Base-by-base conservation (phyloP, 2,329 filamentous ascomycete species). In the Magnaporthales sp. region DNA sequence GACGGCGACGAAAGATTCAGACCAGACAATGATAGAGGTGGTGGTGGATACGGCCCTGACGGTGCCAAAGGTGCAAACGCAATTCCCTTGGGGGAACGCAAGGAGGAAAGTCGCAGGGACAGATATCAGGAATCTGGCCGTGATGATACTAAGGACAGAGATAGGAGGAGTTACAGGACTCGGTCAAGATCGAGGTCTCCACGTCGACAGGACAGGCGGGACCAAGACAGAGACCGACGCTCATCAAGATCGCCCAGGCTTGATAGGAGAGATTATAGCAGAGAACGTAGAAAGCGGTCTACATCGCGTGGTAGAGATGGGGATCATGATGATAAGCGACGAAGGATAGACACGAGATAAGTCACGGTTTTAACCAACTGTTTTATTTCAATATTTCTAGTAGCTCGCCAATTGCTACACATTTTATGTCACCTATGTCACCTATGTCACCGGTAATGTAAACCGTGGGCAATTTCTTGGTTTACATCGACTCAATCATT, bases 61-160 rank as follows among this genome's bases (percentile, higher is more conserved):
- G 64, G 64, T 10, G 80, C 76, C 8, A 87, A 85, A 67, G 90
- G 90, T 1, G 89, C 90, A 1, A 93, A 93, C 76, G 86, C 86
- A 3, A 84, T 89, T 66, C 89, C 89, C 1, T 78, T 93, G 26
- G 90, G 89, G 0, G 86, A 89, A 70, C 79, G 88, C 64, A 85
- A 83, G 73, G 46, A 63, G 2, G 67, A 74, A 66, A 65, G 71
- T 67, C 63, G 73, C 61, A 71, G 72, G 30, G 67, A 70, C 19
- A 38, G 54, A 56, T 38, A 66, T 27, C 54, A 51, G 9, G 66
- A 69, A 62, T 70, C 70, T 66, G 72, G 70, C 30, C 71, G 71
- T 32, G 67, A 72, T 11, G 63, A 69, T 62, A 71, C 71, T 67
- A 71, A 70, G 38, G 70, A 73, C 32, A 69, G 71, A 58, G 69